Conservation (phyloP, 139 green algal genomes). For the Dunaliella primolecta region DNA sequence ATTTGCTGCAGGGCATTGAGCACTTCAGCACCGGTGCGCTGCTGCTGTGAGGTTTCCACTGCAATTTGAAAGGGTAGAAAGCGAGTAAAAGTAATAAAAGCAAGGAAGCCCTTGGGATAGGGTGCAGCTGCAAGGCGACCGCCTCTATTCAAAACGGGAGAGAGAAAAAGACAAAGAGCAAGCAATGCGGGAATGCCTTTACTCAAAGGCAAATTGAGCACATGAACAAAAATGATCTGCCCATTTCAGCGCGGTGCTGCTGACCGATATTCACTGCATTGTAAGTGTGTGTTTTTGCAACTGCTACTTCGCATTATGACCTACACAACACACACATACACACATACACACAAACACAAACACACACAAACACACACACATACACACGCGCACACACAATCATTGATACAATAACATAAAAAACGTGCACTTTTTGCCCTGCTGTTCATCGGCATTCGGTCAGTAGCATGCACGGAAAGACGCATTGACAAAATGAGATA, state of each 20-base stretch:
- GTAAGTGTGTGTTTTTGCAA: neutral
- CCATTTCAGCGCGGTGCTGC: neutral
- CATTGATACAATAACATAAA: no score
- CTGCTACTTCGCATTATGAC: neutral
- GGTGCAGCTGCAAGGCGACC: no score
- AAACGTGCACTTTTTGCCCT: no score
- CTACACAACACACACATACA: neutral
- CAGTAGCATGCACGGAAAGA: neutral
- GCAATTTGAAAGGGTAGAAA: neutral
- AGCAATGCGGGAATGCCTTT: no score
- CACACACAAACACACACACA: neutral
- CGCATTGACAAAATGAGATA: neutral
- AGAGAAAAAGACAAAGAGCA: no score
- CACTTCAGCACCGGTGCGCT: slow-evolving; percentile 17
- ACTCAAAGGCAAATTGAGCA: no score
- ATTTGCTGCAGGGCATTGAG: slow-evolving; percentile 28
- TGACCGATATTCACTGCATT: neutral
- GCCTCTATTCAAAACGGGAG: no score
- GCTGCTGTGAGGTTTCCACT: slow-evolving; percentile 32
- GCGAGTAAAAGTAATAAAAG: no score
- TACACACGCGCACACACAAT: no score
- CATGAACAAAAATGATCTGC: neutral
- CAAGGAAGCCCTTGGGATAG: no score
- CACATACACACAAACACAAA: neutral
- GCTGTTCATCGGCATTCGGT: neutral